Evolutionary conservation across 208 protist genomes (phyloP), one percentile per base, ranked within the genome.

Genomic region (Crithidia fasciculata): DNA sequence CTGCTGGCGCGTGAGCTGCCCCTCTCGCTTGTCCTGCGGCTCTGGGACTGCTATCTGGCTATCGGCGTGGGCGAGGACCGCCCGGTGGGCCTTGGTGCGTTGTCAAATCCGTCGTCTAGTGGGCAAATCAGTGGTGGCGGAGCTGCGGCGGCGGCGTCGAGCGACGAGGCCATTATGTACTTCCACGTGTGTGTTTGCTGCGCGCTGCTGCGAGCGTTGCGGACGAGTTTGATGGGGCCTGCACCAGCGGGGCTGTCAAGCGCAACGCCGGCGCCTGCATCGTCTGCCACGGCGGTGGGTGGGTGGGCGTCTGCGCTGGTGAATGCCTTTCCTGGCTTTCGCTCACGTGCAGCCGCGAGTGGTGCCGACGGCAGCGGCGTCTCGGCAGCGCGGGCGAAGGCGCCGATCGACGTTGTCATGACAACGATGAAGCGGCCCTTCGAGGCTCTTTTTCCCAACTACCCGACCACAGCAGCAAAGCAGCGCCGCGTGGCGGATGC

Each of bases 31-130:
- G 50, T 95, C 50, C 67, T 98, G 52, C 80, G 85, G 12, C 76
- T 98, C 15, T 98, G 92, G 89, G 97, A 98, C 77, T 93, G 84
- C 44, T 98, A 98, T 67, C 67, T 98, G 16, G 72, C 90, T 28
- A 84, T 91, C 18, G 80, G 83, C 13, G 82, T 82, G 19, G 80
- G 77, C 57, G 84, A 76, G 8, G 76, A 67, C 58, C 47, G 63
- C 15, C 47, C 67, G 4, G 7, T 62, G 57, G 36, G 4, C 28
- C 28, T 41, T 6, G 36, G 44, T 13, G 45, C 10, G 18, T 28
- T 57, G 0, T 5, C 40, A 10, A 41, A 19, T 4, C 5, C 39
- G 52, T 15, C 49, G 54, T 0, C 55, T 18, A 3, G 28, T 28
- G 28, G 28, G 28, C 28, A 28, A 28, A 28, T 28, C 16, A 28